Percentiles rank a stretch among this genome's conserved stretches.
Evolutionary conservation across 768 basidiomycete genomes (phyloP).

Genomic region (Botryobasidium botryosum): DNA sequence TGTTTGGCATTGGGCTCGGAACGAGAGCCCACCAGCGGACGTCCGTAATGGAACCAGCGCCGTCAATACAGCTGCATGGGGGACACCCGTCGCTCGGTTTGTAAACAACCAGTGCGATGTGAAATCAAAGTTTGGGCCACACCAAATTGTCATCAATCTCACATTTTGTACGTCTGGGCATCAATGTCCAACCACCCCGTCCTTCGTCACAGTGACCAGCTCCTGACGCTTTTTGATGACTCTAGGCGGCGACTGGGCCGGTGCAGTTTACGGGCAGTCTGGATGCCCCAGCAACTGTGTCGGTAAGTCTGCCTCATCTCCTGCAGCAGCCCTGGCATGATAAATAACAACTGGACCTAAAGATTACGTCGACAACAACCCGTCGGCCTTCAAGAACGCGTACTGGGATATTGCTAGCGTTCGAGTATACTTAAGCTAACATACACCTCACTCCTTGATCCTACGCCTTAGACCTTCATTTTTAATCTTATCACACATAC

Average conservation of each 20-base stretch:
- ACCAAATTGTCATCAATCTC: slow-evolving; percentile 15
- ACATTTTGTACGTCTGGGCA: slow-evolving; percentile 9
- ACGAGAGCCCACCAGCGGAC: slow-evolving; percentile 5
- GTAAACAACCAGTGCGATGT: slow-evolving; percentile 12
- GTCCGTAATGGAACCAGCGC: slow-evolving; percentile 3
- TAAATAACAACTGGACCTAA: neutral
- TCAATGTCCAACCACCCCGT: neutral
- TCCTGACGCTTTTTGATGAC: neutral
- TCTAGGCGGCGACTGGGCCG: slow-evolving; percentile 13
- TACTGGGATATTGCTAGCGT: slow-evolving; percentile 14
- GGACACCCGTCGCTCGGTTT: slow-evolving; percentile 11
- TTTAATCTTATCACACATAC: neutral
- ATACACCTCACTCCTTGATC: neutral
- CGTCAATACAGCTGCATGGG: slow-evolving; percentile 9
- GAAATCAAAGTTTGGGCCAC: slow-evolving; percentile 8
- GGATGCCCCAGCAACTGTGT: slow-evolving; percentile 12
- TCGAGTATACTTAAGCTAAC: slow-evolving; percentile 9
- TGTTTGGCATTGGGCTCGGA: slow-evolving; percentile 10
- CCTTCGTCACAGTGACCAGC: neutral
- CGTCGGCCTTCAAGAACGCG: slow-evolving; percentile 12
- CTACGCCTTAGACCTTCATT: neutral
- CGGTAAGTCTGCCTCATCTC: slow-evolving; percentile 6
- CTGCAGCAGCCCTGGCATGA: neutral
- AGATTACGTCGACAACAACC: slow-evolving; percentile 16
- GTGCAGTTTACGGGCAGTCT: slow-evolving; percentile 5